A percentile compares a stretch with the other conserved stretches of the same genome.
Conservation (phyloP, 1,139 yeast species). For the Kurtzmaniella quercitrusa region DNA sequence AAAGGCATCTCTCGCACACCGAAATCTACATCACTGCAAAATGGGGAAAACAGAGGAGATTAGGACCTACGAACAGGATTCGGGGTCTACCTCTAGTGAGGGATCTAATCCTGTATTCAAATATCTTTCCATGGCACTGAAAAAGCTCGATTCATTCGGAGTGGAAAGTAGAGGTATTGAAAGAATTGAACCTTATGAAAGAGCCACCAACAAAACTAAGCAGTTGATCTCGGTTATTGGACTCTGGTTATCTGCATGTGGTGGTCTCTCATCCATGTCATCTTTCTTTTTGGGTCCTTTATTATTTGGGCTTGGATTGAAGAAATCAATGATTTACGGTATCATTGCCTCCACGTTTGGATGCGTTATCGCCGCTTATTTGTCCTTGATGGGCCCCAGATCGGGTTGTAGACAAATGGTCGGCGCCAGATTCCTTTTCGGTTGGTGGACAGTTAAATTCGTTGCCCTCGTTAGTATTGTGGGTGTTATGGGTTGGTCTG, state of each 20-base stretch:
- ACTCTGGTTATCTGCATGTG: conserved; percentile 80
- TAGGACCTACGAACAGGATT: neutral
- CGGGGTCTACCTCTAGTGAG: neutral
- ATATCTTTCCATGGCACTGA: conserved; percentile 14
- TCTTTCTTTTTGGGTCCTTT: conserved; percentile 73
- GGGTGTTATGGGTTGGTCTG: conserved; percentile 85
- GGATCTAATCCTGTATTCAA: neutral
- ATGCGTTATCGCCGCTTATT: conserved; percentile 72
- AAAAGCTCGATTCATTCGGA: conserved; percentile 40
- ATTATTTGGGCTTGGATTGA: conserved; percentile 62
- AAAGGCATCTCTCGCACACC: neutral
- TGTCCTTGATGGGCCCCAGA: conserved; percentile 81
- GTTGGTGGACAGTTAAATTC: conserved; percentile 78
- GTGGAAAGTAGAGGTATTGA: conserved; percentile 83
- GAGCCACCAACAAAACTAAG: conserved; percentile 46
- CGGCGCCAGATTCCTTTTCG: conserved; percentile 71
- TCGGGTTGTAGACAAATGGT: conserved; percentile 89
- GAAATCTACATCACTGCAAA: neutral
- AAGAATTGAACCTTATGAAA: conserved; percentile 65
- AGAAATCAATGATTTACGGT: conserved; percentile 58
- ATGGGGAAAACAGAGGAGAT: neutral
- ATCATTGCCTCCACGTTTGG: conserved; percentile 62
- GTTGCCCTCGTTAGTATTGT: conserved; percentile 65
- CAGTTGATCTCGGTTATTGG: conserved; percentile 63
- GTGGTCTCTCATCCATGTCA: conserved; percentile 83